These are phyloP conservation scores for Suillus ampliporus DNA, from an alignment of 768 basidiomycete genomes.

Conservation along the genomic window DNA sequence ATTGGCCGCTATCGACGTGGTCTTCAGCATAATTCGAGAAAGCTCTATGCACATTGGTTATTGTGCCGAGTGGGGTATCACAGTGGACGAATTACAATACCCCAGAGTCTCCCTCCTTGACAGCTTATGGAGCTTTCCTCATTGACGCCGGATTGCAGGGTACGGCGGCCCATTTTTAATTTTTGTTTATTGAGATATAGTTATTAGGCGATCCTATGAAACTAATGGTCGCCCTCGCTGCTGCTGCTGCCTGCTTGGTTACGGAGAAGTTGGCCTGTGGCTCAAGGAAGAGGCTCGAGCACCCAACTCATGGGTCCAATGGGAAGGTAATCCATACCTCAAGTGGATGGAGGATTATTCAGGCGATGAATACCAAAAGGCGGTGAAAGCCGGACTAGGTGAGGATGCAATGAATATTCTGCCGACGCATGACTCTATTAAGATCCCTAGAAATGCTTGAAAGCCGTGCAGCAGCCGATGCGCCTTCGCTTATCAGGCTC, in stretches of 20 bases:
- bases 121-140: constrained; percentile 87
- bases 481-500: constrained; percentile 64
- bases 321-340: constrained; percentile 76
- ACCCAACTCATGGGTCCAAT: constrained; percentile 54
- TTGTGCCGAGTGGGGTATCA: constrained; percentile 75
- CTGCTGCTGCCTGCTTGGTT: constrained; percentile 90
- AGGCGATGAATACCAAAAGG: constrained; percentile 70
- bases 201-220: constrained; percentile 67
- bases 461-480: constrained; percentile 57
- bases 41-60: constrained; percentile 72
- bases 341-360: constrained; percentile 83
- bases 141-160: constrained; percentile 79
- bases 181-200: background rate
- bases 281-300: constrained; percentile 60
- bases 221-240: constrained; percentile 80
- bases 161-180: constrained; percentile 27
- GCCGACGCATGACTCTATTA: constrained; percentile 13
- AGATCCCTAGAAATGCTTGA: constrained; percentile 70
- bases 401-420: constrained; percentile 28
- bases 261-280: constrained; percentile 92
- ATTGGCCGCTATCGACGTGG: constrained; percentile 62
- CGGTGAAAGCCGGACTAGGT: constrained; percentile 80
- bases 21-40: constrained; percentile 70
- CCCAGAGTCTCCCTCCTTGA: constrained; percentile 72
- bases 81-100: constrained; percentile 60